These are phyloP conservation scores for Microglena sp. DNA, from an alignment of 139 green algal genomes.

Conservation along the genomic window DNA sequence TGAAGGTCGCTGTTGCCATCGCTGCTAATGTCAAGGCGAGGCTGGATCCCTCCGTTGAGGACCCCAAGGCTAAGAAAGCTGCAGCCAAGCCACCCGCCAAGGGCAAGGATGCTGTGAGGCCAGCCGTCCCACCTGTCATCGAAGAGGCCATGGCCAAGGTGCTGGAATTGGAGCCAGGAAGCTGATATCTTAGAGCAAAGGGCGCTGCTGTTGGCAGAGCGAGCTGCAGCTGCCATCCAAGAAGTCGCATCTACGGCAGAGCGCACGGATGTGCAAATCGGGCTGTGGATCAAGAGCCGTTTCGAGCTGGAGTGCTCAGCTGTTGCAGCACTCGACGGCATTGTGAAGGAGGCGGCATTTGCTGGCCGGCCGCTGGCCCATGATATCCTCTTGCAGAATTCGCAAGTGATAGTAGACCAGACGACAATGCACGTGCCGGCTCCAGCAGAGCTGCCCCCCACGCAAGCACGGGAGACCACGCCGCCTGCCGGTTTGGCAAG, in stretches of 20 bases:
- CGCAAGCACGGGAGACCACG: slow-evolving; percentile 7
- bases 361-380: slow-evolving; percentile 35
- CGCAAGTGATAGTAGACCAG: slow-evolving; percentile 45
- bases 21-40: neutral
- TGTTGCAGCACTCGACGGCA: slow-evolving; percentile 45
- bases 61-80: slow-evolving; percentile 9
- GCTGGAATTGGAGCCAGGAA: slow-evolving; percentile 21
- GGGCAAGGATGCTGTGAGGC: neutral
- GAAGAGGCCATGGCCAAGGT: slow-evolving; percentile 19
- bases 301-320: slow-evolving; percentile 60
- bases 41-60: slow-evolving; percentile 5
- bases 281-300: slow-evolving; percentile 33
- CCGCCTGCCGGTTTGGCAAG: slow-evolving; percentile 28
- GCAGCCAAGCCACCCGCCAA: neutral
- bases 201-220: slow-evolving; percentile 15
- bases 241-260: neutral
- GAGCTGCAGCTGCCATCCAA: slow-evolving; percentile 1
- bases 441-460: slow-evolving; percentile 6
- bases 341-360: slow-evolving; percentile 33
- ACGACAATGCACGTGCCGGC: slow-evolving; percentile 16
- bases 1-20: slow-evolving; percentile 9
- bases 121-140: slow-evolving; percentile 1
- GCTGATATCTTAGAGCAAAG: slow-evolving; percentile 26
- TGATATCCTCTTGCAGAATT: slow-evolving; percentile 43
- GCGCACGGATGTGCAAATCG: too few relatives aligned